These are phyloP conservation scores for Tolypocladium nubicola DNA, from an alignment of 2,329 filamentous ascomycete genomes.

Conservation along the genomic window DNA sequence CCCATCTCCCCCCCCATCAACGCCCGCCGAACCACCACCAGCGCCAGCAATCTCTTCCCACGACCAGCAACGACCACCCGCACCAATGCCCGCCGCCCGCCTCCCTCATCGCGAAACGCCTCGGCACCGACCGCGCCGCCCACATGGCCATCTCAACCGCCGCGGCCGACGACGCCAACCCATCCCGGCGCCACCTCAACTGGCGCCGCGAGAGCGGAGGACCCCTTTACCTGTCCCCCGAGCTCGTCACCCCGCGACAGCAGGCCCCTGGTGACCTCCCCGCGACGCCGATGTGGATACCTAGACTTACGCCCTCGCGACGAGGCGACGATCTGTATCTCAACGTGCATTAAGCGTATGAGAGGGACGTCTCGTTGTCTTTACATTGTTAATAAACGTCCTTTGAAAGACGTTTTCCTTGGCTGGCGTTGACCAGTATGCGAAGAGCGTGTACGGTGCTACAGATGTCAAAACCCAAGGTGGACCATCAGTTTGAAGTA, in stretches of 20 bases:
- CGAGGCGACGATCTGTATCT: conserved; percentile 55
- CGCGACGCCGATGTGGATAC: conserved; percentile 27
- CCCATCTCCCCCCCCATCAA: conserved; percentile 2
- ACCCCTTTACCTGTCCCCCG: conserved; percentile 1
- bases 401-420: background rate
- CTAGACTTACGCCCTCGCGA: conserved; percentile 54
- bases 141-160: conserved; percentile 27
- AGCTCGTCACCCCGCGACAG: background rate
- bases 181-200: background rate
- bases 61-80: conserved; percentile 5
- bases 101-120: conserved; percentile 40
- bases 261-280: conserved; percentile 4
- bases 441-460: background rate
- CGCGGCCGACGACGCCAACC: background rate
- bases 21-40: conserved; percentile 8
- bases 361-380: background rate
- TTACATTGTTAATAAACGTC: background rate
- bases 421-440: background rate
- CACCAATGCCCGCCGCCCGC: conserved; percentile 6
- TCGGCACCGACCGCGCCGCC: conserved; percentile 38
- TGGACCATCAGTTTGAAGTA: background rate
- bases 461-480: background rate
- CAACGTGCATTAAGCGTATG: conserved; percentile 33
- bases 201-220: conserved; percentile 3
- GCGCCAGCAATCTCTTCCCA: conserved; percentile 8